A percentile compares a stretch with the other conserved stretches of the same genome.
These are phyloP conservation scores for Termitomyces sp. DNA, from an alignment of 768 basidiomycete genomes.

Conservation along the genomic window DNA sequence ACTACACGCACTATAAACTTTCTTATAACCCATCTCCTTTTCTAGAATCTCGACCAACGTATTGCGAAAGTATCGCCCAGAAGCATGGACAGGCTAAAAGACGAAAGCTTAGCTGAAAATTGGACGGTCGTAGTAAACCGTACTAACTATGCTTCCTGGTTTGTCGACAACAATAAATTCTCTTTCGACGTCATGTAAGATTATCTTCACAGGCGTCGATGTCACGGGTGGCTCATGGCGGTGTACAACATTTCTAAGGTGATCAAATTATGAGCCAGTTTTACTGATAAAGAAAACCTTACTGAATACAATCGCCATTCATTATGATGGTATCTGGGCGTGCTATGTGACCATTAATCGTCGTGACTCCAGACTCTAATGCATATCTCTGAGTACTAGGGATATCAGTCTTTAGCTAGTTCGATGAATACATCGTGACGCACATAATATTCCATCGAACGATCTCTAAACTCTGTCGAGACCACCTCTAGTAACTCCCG, in stretches of 20 bases:
- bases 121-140: constrained; percentile 10
- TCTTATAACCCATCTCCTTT: constrained; percentile 74
- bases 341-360: constrained; percentile 87
- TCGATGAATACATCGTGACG: constrained; percentile 24
- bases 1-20: constrained; percentile 69
- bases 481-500: constrained; percentile 87
- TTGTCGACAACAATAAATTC: constrained; percentile 93
- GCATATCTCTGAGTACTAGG: constrained; percentile 39
- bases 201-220: constrained; percentile 70
- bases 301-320: constrained; percentile 92
- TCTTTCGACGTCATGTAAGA: constrained; percentile 71
- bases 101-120: constrained; percentile 6
- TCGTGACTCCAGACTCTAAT: constrained; percentile 91
- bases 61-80: constrained; percentile 86
- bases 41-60: constrained; percentile 84
- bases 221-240: constrained; percentile 97
- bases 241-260: constrained; percentile 78
- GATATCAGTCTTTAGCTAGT: not conserved
- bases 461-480: constrained; percentile 89
- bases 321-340: constrained; percentile 70
- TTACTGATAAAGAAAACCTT: constrained; percentile 21
- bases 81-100: constrained; percentile 81
- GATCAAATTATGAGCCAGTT: not conserved
- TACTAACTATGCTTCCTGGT: constrained; percentile 90
- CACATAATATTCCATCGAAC: constrained; percentile 95